Evolutionary conservation across 2,329 filamentous ascomycete genomes (phyloP), one percentile per base, ranked within the genome.

Genomic region (Colletotrichum caudatum): DNA sequence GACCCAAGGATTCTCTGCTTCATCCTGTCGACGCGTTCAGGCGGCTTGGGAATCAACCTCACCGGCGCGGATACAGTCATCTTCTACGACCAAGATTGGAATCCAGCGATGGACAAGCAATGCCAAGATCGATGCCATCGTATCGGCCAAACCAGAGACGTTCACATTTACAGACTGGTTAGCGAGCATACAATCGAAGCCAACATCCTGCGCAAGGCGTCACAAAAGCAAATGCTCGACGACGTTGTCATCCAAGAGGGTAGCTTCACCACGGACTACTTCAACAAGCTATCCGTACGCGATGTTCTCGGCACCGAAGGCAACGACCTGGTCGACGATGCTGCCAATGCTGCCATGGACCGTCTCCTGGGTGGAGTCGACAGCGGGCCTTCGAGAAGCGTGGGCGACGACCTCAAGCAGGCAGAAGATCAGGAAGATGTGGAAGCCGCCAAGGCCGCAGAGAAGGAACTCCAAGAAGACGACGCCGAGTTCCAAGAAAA

Each of bases 1-100:
- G 96, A 99, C 81, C 89, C 91, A 2, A 93, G 95, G 59, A 98
- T 99, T 72, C 87, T 97, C 18, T 95, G 92, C 74, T 99, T 99
- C 83, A 99, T 99, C 76, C 84, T 99, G 6, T 98, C 95, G 0
- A 97, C 94, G 61, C 91, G 96, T 69, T 98, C 96, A 0, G 96
- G 96, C 75, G 96, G 96, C 66, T 86, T 99, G 0, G 96, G 96
- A 69, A 97, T 99, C 84, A 99, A 99, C 77, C 86, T 99, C 54
- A 98, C 95, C 0, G 96, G 96, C 60, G 96, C 96, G 6, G 96
- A 98, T 80, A 97, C 95, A 0, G 96, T 99, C 77, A 98, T 99
- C 75, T 99, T 99, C 81, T 99, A 98, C 82, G 96, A 99, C 78
- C 91, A 98, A 71, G 96, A 99, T 80, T 99, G 97, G 97, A 99